These are phyloP conservation scores for Neospora caninum DNA, from an alignment of 169 alveolate species.

Conservation along the genomic window DNA sequence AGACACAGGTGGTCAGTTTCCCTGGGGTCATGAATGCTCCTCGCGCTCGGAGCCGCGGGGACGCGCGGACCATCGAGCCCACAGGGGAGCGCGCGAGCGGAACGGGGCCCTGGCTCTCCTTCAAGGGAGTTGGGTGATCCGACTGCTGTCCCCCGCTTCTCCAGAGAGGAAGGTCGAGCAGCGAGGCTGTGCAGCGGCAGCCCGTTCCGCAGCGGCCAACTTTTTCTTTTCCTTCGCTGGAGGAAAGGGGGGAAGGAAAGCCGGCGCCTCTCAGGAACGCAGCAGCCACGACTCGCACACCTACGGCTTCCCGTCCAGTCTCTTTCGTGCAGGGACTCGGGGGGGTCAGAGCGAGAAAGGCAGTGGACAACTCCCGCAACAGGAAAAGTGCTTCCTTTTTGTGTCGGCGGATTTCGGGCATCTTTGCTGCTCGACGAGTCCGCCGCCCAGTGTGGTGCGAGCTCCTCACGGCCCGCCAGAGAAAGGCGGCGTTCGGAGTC, in stretches of 20 bases:
- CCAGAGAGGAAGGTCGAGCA: not conserved
- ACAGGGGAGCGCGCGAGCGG: not conserved
- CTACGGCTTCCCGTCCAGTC: not conserved
- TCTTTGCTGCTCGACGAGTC: slow-evolving; percentile 1
- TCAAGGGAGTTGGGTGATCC: slow-evolving; percentile 12
- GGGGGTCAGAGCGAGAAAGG: not conserved
- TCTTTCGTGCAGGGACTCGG: not conserved
- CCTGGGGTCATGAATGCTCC: no score
- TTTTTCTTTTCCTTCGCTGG: not conserved
- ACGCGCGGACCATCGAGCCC: no score
- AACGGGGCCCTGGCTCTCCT: not conserved
- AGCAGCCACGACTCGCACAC: not conserved
- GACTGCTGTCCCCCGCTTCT: not conserved
- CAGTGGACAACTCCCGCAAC: not conserved
- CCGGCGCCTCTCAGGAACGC: not conserved
- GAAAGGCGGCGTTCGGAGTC: not conserved
- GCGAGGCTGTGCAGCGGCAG: not conserved
- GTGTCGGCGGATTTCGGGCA: slow-evolving; percentile 11
- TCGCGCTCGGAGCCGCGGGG: no score
- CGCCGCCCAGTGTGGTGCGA: slow-evolving; percentile 22
- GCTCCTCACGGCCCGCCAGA: not conserved
- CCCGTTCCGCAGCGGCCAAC: not conserved
- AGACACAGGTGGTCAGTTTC: no score
- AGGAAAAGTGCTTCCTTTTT: not conserved
- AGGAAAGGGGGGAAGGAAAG: not conserved